Percentiles rank a stretch among this genome's conserved stretches.
phyloP scores from a whole-genome alignment of 345 rosid species.

The Noccaea bulbosa region DNA sequence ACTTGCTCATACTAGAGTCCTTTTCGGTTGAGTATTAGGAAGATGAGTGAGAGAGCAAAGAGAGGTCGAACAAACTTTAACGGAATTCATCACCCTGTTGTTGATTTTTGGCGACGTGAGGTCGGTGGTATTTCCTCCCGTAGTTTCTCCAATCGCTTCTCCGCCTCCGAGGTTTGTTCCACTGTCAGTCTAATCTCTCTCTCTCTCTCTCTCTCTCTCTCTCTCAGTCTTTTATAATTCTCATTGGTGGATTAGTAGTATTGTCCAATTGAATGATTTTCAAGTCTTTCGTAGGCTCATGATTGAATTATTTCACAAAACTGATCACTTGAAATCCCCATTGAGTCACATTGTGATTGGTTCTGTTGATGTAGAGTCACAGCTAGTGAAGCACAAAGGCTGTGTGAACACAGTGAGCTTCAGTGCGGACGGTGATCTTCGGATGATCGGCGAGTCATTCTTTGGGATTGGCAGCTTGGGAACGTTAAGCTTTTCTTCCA shows the following conservation, averaged over 20 bases:
- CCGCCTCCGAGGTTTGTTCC: conserved; percentile 69
- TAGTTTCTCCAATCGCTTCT: conserved; percentile 71
- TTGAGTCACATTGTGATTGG: neutral
- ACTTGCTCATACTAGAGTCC: neutral
- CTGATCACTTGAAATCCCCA: neutral
- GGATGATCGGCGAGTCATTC: conserved; percentile 72
- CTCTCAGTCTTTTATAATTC: neutral
- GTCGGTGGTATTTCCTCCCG: conserved; percentile 72
- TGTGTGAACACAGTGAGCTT: conserved; percentile 86
- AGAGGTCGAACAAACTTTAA: conserved; percentile 44
- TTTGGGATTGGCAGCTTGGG: conserved; percentile 90
- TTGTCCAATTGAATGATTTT: conserved; percentile 1
- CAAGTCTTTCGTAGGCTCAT: neutral
- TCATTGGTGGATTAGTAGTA: neutral
- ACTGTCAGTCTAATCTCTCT: neutral
- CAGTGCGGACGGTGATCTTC: conserved; percentile 59
- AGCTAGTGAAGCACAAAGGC: conserved; percentile 73
- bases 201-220: neutral
- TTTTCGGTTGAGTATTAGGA: neutral
- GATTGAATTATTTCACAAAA: neutral
- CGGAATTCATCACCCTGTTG: conserved; percentile 51
- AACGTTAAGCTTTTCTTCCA: conserved; percentile 61
- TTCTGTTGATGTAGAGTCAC: conserved; percentile 64
- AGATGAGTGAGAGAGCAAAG: conserved; percentile 44
- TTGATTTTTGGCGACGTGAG: conserved; percentile 76